phyloP scores from a whole-genome alignment of 768 basidiomycete species.

The Multifurca ochricompacta region DNA sequence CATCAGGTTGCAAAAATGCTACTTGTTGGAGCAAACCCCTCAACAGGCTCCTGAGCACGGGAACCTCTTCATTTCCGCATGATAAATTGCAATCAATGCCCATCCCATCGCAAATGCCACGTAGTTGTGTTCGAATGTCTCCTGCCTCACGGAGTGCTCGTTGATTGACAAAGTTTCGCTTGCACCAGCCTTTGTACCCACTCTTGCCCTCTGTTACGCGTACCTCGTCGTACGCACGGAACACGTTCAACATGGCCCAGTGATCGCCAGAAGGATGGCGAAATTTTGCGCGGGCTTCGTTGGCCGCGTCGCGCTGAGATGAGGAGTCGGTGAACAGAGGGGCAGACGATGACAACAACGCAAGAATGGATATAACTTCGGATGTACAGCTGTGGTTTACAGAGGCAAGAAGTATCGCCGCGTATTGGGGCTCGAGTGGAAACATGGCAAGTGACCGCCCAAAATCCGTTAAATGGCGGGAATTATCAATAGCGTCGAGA shows the following conservation, averaged over 20 bases:
- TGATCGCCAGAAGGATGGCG: conserved; percentile 85
- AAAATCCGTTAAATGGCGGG: conserved; percentile 55
- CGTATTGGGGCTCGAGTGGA: conserved; percentile 82
- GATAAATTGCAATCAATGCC: conserved; percentile 52
- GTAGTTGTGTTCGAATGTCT: conserved; percentile 75
- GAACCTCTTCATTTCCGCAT: conserved; percentile 57
- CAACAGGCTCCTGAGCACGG: conserved; percentile 63
- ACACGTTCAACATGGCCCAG: conserved; percentile 78
- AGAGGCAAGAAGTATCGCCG: conserved; percentile 76
- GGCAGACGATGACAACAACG: conserved; percentile 73
- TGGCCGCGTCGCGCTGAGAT: conserved; percentile 65
- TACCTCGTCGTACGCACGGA: conserved; percentile 75
- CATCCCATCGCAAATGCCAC: conserved; percentile 50
- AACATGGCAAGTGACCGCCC: conserved; percentile 86
- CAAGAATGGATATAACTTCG: conserved; percentile 80
- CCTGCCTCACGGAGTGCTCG: conserved; percentile 70
- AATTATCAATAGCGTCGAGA: conserved; percentile 68
- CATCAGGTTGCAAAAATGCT: conserved; percentile 79
- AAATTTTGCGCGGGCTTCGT: conserved; percentile 70
- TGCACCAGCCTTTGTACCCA: conserved; percentile 69
- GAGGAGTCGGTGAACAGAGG: conserved; percentile 73
- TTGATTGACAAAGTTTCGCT: conserved; percentile 74
- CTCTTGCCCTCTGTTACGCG: conserved; percentile 38
- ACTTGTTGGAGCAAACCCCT: conserved; percentile 76
- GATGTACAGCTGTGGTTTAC: conserved; percentile 60